Evolutionary conservation across 257 asterid species (phyloP).

Genomic region (Handroanthus guayacan): DNA sequence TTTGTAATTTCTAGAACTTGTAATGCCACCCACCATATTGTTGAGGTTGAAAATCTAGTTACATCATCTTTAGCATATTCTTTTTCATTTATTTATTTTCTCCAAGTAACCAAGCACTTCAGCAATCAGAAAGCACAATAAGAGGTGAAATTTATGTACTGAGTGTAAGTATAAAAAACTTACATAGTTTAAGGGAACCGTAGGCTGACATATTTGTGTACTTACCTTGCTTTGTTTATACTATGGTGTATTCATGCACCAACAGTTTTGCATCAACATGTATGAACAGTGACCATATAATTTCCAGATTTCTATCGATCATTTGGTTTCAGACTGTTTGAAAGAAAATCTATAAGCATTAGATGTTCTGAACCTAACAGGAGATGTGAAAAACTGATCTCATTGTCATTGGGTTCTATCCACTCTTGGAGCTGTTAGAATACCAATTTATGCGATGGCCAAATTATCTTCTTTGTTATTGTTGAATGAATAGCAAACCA

Average conservation of each 20-base stretch:
- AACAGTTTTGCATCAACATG: neutral
- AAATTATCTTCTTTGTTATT: neutral
- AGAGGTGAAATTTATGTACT: neutral
- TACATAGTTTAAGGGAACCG: neutral
- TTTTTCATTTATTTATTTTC: no score
- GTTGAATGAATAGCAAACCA: neutral
- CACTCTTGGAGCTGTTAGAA: conserved; percentile 4
- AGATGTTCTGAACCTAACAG: conserved; percentile 25
- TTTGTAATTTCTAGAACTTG: neutral
- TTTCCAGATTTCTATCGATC: neutral
- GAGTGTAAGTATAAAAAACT: neutral
- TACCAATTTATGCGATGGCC: conserved; percentile 8
- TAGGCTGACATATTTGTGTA: neutral
- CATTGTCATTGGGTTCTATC: neutral
- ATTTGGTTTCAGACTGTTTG: neutral
- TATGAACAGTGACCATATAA: neutral
- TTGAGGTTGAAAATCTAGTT: neutral
- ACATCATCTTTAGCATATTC: neutral
- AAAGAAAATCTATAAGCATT: neutral
- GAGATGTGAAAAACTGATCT: neutral
- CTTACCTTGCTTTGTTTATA: neutral
- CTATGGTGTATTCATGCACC: neutral
- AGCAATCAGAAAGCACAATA: neutral
- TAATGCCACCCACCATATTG: neutral
- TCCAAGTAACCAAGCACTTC: neutral